Base-by-base conservation (phyloP, 371 early-diverging fungal species). In the Apophysomyces elegans region DNA sequence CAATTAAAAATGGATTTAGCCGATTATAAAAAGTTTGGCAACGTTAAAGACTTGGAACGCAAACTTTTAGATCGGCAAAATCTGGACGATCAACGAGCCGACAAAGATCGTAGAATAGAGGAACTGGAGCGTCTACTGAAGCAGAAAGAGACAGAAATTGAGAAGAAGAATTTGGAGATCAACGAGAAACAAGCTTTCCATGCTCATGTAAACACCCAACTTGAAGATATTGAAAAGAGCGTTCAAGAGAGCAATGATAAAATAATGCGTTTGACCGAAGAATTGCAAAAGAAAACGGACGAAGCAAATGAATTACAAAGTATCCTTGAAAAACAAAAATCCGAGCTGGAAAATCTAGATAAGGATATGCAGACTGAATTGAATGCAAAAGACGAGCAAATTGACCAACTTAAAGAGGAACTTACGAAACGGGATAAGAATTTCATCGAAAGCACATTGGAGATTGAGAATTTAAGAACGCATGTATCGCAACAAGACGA, bases 211-310 rank as follows among this genome's bases (percentile, higher is more conserved):
- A 50, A 50, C 5, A 50, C 32, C 21, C 54, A 50, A 11, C 54
- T 50, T 50, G 54, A 50, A 50, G 54, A 50, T 50, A 50, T 50
- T 11, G 54, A 50, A 50, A 50, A 26, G 21, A 16, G 54, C 54
- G 54, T 50, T 9, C 54, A 21, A 21, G 54, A 50, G 21, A 50
- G 54, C 0, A 21, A 50, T 4, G 54, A 50, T 4, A 50, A 50
- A 50, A 26, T 21, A 2, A 50, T 50, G 9, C 21, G 21, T 50
- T 21, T 50, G 54, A 50, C 54, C 21, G 9, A 50, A 50, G 21
- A 50, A 21, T 26, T 50, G 21, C 7, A 50, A 50, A 21, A 50
- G 9, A 50, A 50, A 21, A 50, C 54, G 1, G 21, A 5, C 54
- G 54, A 50, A 21, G 54, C 54, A 8, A 21, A 50, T 21, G 54